Evolutionary conservation across 345 rosid species (phyloP).

Genomic region (Jatropha curcas): DNA sequence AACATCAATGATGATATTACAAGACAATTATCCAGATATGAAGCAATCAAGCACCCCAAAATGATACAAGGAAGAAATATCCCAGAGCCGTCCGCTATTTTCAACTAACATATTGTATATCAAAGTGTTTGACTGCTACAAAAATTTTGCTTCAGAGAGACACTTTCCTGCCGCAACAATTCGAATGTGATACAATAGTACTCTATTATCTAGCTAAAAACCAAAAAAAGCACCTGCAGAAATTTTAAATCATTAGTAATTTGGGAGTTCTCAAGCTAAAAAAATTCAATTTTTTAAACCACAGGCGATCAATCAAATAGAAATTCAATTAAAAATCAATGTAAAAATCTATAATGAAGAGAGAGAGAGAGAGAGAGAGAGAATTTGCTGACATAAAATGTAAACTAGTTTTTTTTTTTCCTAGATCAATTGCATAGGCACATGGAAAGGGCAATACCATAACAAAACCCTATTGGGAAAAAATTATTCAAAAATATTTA

Average conservation of each 20-base stretch:
- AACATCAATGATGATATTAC: background rate
- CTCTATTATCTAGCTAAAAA: slow-evolving; percentile 19
- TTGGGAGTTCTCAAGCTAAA: background rate
- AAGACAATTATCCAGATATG: background rate
- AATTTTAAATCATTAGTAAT: background rate
- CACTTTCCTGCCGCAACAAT: slow-evolving; percentile 20
- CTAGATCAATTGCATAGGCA: too few relatives aligned
- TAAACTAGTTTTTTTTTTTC: too few relatives aligned
- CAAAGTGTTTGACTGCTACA: slow-evolving; percentile 22
- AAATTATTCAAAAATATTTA: too few relatives aligned
- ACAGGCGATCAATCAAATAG: too few relatives aligned
- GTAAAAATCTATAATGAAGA: too few relatives aligned
- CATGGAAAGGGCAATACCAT: too few relatives aligned
- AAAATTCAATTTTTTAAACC: background rate
- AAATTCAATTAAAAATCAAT: too few relatives aligned
- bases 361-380: too few relatives aligned
- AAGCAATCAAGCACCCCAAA: slow-evolving; percentile 2
- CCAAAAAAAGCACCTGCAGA: slow-evolving; percentile 24
- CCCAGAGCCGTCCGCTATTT: background rate
- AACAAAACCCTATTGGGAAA: too few relatives aligned
- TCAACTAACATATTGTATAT: slow-evolving; percentile 4
- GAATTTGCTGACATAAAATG: too few relatives aligned
- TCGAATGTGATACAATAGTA: slow-evolving; percentile 21
- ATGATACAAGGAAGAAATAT: slow-evolving; percentile 9
- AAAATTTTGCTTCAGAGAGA: slow-evolving; percentile 19